Conservation (phyloP, 1,139 yeast species). For the Taphrina populina region DNA sequence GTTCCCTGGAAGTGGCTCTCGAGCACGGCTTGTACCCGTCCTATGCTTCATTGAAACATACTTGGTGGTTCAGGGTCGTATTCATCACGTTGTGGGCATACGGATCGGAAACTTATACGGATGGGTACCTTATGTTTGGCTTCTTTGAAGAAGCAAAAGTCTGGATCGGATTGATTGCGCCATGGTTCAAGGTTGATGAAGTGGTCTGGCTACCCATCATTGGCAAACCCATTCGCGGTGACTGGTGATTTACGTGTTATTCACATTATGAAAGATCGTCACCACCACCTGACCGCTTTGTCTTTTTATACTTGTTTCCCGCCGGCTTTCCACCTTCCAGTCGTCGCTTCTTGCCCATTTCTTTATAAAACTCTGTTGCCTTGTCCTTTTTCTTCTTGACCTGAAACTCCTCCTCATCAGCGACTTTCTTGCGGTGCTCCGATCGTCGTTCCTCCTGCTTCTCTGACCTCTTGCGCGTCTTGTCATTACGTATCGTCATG, state of each 20-base stretch:
- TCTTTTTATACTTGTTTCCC: constrained; percentile 20
- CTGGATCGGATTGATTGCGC: constrained; percentile 17
- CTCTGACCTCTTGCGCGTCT: constrained; percentile 71
- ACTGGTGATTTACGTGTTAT: background rate
- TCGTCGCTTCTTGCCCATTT: constrained; percentile 51
- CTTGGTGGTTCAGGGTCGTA: constrained; percentile 3
- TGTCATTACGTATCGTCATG: constrained; percentile 77
- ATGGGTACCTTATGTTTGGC: constrained; percentile 20
- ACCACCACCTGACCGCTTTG: constrained; percentile 11
- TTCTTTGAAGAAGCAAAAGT: constrained; percentile 28
- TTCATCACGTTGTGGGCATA: constrained; percentile 17
- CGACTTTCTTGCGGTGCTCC: constrained; percentile 70
- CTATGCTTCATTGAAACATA: background rate
- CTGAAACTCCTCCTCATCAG: constrained; percentile 68
- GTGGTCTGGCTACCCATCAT: constrained; percentile 23
- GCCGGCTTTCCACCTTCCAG: constrained; percentile 31
- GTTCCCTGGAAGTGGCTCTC: constrained; percentile 9
- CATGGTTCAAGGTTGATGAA: constrained; percentile 7
- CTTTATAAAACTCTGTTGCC: constrained; percentile 81
- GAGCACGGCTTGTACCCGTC: constrained; percentile 4
- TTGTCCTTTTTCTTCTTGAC: constrained; percentile 76
- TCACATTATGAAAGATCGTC: constrained; percentile 5
- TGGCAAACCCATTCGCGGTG: constrained; percentile 14
- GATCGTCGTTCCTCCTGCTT: constrained; percentile 77
- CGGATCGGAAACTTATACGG: constrained; percentile 17